A percentile compares a stretch with the other conserved stretches of the same genome.
Evolutionary conservation across 2,329 filamentous ascomycete genomes (phyloP).

Genomic region (Nothophoma quercina): DNA sequence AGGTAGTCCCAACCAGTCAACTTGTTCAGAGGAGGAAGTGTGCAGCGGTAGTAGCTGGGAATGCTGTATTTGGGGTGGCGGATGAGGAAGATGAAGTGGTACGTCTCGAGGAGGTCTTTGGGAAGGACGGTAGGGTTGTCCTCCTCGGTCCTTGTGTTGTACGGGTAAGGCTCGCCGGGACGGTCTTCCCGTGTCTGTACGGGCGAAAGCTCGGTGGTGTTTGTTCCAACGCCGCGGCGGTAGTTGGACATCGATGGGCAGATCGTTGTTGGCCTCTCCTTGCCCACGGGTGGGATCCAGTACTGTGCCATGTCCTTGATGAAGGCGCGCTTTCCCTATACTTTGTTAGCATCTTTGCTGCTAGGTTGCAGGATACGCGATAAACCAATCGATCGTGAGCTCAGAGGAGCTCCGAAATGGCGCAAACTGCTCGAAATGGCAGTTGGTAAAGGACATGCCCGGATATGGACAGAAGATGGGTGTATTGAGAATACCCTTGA

Average conservation of each 20-base stretch:
- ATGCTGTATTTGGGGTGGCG: conserved; percentile 92
- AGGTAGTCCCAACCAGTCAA: conserved; percentile 88
- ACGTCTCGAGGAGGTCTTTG: conserved; percentile 73
- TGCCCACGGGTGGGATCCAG: conserved; percentile 76
- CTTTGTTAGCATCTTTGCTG: conserved; percentile 26
- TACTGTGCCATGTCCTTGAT: conserved; percentile 99
- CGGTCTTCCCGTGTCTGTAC: conserved; percentile 39
- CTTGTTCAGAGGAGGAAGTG: conserved; percentile 81
- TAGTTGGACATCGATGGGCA: conserved; percentile 75
- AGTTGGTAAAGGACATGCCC: neutral
- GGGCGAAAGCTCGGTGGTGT: conserved; percentile 45
- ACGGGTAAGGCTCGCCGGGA: conserved; percentile 62
- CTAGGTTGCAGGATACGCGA: no score
- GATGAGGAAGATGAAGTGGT: conserved; percentile 97
- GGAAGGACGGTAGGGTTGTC: conserved; percentile 89
- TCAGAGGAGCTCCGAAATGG: neutral
- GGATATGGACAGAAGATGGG: neutral
- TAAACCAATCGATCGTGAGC: no score
- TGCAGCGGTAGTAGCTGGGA: conserved; percentile 94
- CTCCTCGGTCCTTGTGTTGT: conserved; percentile 65
- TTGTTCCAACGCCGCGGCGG: conserved; percentile 68
- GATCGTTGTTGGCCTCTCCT: conserved; percentile 65
- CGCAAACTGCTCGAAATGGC: neutral
- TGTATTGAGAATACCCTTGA: conserved; percentile 3
- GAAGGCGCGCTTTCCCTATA: conserved; percentile 86